These are phyloP conservation scores for Lonicera japonica DNA, from an alignment of 129 eudicot species.

Conservation along the genomic window DNA sequence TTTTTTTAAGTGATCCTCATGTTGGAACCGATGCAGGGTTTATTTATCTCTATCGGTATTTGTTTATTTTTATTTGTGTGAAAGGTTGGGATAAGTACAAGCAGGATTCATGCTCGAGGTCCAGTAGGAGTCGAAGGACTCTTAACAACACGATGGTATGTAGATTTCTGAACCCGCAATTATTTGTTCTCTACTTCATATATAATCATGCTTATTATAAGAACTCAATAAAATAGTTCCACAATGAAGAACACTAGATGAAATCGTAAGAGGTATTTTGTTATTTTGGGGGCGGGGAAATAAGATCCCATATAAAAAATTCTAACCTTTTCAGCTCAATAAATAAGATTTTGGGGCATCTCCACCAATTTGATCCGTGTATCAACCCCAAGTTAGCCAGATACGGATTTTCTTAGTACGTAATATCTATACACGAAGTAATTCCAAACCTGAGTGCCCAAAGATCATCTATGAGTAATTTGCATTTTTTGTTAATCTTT, in stretches of 20 bases:
- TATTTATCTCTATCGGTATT: not conserved
- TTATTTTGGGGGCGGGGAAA: no score
- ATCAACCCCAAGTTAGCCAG: not conserved
- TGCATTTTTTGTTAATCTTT: no score
- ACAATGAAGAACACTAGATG: no score
- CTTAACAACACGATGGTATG: constrained; percentile 83
- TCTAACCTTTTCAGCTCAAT: no score
- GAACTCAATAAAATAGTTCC: no score
- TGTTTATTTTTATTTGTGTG: not conserved
- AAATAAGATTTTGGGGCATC: no score
- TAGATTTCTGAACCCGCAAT: no score
- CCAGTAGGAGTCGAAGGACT: constrained; percentile 98
- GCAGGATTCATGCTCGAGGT: constrained; percentile 94
- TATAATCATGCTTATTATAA: not conserved
- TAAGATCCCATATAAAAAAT: no score
- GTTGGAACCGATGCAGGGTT: no score
- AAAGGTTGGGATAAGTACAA: constrained; percentile 94
- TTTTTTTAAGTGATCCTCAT: no score
- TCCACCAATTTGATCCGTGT: not conserved
- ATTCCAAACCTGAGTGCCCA: not conserved
- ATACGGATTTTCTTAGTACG: not conserved
- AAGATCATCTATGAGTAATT: not conserved
- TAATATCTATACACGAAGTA: not conserved
- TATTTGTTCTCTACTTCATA: no score
- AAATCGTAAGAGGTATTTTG: no score